Base-by-base conservation (phyloP, 108 stramenopile species). In the Schizochytrium sp. region DNA sequence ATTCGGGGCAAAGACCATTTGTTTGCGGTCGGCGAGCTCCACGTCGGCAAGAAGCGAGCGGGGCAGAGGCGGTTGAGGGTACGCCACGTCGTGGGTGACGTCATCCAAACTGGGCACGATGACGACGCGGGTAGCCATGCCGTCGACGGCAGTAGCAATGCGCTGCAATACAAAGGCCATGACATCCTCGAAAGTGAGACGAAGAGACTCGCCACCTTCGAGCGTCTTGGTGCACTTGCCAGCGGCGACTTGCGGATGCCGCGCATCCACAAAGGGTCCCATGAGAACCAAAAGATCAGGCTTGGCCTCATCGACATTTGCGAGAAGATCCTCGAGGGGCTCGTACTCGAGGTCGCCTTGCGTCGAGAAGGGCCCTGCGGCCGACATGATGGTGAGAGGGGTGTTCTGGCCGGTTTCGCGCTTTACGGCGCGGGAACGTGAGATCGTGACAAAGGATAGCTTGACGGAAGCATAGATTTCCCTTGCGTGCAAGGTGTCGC, bases 241-340 rank as follows among this genome's bases (percentile, higher is more conserved):
- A 5, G 92, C 58, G 29, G 91, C 25, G 23, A 92, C 90, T 48
- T 91, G 58, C 43, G 95, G 93, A 59, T 98, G 97, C 72, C 94
- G 63, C 19, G 92, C 89, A 91, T 97, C 97, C 10, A 99, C 97
- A 92, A 99, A 99, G 25, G 99, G 99, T 5, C 99, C 99, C 45
- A 92, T 93, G 72, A 99, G 92, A 25, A 99, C 91, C 69, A 98
- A 95, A 47, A 98, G 97, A 92, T 98, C 97, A 0, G 99, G 99
- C 59, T 90, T 88, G 8, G 93, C 89, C 89, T 53, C 89, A 53
- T 8, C 53, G 60, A 97, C 93, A 3, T 90, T 88, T 58, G 90
- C 58, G 28, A 99, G 87, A 4, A 98, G 91, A 92, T 99, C 98
- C 29, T 93, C 83, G 72, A 98, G 90, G 28, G 98, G 98, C 60